Evolutionary conservation across 345 rosid genomes (phyloP).

Genomic region (Crucihimalaya himalaica): DNA sequence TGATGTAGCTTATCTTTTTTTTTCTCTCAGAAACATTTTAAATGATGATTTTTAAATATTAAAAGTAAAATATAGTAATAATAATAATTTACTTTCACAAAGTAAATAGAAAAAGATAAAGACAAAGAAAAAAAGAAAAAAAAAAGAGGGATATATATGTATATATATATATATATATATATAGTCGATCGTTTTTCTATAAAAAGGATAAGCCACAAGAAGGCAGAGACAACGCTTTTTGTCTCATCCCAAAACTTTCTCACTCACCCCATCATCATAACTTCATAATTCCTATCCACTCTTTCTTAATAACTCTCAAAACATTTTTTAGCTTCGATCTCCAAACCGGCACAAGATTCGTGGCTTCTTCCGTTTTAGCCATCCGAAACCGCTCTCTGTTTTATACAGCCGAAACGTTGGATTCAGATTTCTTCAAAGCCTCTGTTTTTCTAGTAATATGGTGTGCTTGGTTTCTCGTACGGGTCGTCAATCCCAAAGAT

Average conservation of each 20-base stretch:
- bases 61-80: too few species aligned
- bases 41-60: too few species aligned
- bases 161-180: too few species aligned
- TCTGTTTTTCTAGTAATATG: slow-evolving; percentile 33
- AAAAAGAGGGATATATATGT: too few species aligned
- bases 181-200: slow-evolving; percentile 24
- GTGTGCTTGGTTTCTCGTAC: slow-evolving; percentile 71
- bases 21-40: too few species aligned
- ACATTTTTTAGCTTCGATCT: slow-evolving; percentile 11
- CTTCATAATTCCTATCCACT: slow-evolving; percentile 20
- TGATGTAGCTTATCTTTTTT: too few species aligned
- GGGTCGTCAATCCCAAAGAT: slow-evolving; percentile 74
- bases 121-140: background rate
- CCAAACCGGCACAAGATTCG: slow-evolving; percentile 6
- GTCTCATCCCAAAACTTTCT: slow-evolving; percentile 6
- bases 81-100: too few species aligned
- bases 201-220: slow-evolving; percentile 33
- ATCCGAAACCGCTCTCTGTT: slow-evolving; percentile 1
- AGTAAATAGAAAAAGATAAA: background rate
- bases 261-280: slow-evolving; percentile 15
- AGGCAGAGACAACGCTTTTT: slow-evolving; percentile 30
- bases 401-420: background rate
- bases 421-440: slow-evolving; percentile 11
- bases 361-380: slow-evolving; percentile 2
- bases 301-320: slow-evolving; percentile 11